These are phyloP conservation scores for Zasmidium cellare DNA, from an alignment of 2,329 filamentous ascomycete species.

Conservation along the genomic window DNA sequence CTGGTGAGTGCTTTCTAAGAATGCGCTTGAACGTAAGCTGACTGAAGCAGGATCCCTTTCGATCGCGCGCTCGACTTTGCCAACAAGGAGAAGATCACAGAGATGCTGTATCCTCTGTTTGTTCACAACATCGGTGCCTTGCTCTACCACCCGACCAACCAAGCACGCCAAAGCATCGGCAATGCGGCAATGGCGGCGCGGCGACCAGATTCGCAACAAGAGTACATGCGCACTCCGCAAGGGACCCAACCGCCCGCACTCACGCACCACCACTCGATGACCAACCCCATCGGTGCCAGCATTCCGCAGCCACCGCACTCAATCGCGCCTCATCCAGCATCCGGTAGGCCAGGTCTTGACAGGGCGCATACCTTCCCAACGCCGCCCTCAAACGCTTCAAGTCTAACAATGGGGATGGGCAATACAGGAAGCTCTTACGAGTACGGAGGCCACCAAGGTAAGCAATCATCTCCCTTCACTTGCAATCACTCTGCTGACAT, in stretches of 20 bases:
- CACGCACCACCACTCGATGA: constrained; percentile 69
- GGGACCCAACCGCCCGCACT: constrained; percentile 66
- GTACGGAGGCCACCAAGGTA: constrained; percentile 69
- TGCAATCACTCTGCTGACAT: constrained; percentile 80
- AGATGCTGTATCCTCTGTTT: constrained; percentile 90
- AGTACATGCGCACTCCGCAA: constrained; percentile 61
- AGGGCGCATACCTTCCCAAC: constrained; percentile 92
- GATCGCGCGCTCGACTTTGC: constrained; percentile 97
- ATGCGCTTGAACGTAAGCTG: neutral
- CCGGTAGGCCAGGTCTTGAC: constrained; percentile 71
- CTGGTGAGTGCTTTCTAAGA: constrained; percentile 62
- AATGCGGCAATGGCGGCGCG: constrained; percentile 72
- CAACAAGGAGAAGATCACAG: constrained; percentile 99
- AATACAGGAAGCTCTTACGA: constrained; percentile 74
- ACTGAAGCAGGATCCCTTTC: constrained; percentile 78
- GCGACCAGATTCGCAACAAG: constrained; percentile 53
- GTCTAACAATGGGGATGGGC: constrained; percentile 71
- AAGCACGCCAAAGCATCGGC: constrained; percentile 66
- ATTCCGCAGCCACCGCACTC: constrained; percentile 67
- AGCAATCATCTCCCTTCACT: constrained; percentile 61
- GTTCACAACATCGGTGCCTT: constrained; percentile 95
- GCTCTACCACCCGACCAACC: constrained; percentile 90
- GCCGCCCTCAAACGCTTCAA: constrained; percentile 88
- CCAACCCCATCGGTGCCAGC: constrained; percentile 57
- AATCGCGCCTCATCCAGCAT: constrained; percentile 60